A percentile compares a stretch with the other conserved stretches of the same genome.
These are phyloP conservation scores for Samsoniella hepiali DNA, from an alignment of 2,329 filamentous ascomycete species.

Conservation along the genomic window DNA sequence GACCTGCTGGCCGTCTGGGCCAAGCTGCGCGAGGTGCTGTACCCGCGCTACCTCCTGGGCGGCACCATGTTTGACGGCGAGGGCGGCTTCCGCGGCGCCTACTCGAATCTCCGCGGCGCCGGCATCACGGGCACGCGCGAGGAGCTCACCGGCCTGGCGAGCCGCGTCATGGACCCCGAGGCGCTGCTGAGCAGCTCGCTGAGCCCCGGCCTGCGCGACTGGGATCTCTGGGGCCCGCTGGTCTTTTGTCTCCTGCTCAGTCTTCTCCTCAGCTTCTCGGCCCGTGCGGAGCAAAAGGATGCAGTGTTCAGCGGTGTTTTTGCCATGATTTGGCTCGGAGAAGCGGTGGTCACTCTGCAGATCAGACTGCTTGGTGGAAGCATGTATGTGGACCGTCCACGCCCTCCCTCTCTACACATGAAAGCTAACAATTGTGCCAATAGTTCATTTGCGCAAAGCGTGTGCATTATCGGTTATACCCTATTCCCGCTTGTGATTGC, in stretches of 20 bases:
- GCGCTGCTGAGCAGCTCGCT: constrained; percentile 64
- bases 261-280: constrained; percentile 80
- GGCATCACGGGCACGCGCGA: constrained; percentile 59
- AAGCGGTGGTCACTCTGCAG: constrained; percentile 95
- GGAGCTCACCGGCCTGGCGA: constrained; percentile 59
- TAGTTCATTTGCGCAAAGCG: constrained; percentile 95
- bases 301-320: constrained; percentile 95
- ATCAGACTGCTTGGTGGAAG: constrained; percentile 95
- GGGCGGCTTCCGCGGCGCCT: constrained; percentile 56
- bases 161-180: constrained; percentile 62
- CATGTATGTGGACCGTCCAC: constrained; percentile 65
- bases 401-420: not conserved
- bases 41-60: constrained; percentile 85
- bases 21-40: constrained; percentile 97
- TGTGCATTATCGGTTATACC: constrained; percentile 98
- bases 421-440: constrained; percentile 23
- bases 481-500: constrained; percentile 96
- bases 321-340: constrained; percentile 93
- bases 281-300: constrained; percentile 75
- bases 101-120: constrained; percentile 57
- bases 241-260: constrained; percentile 90
- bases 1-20: constrained; percentile 93
- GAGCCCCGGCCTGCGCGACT: constrained; percentile 88
- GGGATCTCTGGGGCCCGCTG: constrained; percentile 97
- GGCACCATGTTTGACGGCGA: constrained; percentile 60